These are phyloP conservation scores for Euphorbia celastroides DNA, from an alignment of 441 rosid species.

Conservation along the genomic window DNA sequence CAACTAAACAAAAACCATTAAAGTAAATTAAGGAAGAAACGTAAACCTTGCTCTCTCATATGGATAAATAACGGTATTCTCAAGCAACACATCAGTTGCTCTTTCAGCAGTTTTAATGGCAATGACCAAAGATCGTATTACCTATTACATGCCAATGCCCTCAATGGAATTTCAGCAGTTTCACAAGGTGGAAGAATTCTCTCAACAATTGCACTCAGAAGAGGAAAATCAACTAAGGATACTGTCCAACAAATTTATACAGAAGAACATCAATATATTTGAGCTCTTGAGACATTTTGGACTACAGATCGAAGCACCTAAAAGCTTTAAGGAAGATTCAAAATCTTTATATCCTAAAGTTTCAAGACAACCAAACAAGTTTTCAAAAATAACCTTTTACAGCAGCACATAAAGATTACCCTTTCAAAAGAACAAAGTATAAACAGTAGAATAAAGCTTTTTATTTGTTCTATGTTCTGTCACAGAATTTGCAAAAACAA, in stretches of 20 bases:
- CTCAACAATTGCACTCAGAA: constrained; percentile 72
- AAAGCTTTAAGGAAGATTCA: background rate
- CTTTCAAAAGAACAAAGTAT: background rate
- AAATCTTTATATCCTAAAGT: background rate
- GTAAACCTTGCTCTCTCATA: no score
- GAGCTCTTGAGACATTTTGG: constrained; percentile 14
- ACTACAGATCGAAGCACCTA: no score
- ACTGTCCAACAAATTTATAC: constrained; percentile 85
- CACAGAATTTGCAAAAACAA: no score
- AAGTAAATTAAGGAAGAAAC: no score
- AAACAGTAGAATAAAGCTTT: no score
- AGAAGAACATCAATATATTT: constrained; percentile 13
- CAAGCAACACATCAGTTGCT: background rate
- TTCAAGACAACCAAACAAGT: background rate
- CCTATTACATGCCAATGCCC: constrained; percentile 97
- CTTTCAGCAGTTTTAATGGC: background rate
- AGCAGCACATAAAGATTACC: background rate
- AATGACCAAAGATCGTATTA: constrained; percentile 25
- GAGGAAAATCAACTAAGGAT: constrained; percentile 13
- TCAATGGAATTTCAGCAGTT: constrained; percentile 54
- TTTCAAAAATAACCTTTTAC: background rate
- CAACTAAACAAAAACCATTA: no score
- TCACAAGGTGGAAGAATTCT: constrained; percentile 75
- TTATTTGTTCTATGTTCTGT: no score
- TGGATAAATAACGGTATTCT: background rate